phyloP scores from a whole-genome alignment of 768 basidiomycete genomes.

The Termitomyces heimii region DNA sequence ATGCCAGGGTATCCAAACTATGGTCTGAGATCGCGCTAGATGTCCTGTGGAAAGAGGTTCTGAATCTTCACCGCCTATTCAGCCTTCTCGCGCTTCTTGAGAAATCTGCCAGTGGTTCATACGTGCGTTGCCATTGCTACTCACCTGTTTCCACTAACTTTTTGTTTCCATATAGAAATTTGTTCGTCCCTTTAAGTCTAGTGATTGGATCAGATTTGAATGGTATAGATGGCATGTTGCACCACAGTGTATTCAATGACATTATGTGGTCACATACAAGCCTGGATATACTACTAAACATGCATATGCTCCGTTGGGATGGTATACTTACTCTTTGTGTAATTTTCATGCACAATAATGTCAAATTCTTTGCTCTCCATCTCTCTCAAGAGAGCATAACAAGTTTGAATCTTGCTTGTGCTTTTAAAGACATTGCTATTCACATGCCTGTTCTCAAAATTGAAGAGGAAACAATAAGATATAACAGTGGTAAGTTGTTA shows the following conservation, averaged over 20 bases:
- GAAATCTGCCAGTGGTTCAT: constrained; percentile 16
- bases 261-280: constrained; percentile 49
- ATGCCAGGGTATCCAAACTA: constrained; percentile 48
- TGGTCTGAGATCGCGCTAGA: constrained; percentile 59
- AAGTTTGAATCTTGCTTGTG: constrained; percentile 12
- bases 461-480: no score
- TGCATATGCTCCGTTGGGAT: constrained; percentile 46
- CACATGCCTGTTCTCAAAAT: no score
- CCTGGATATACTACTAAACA: constrained; percentile 48
- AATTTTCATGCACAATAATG: constrained; percentile 52
- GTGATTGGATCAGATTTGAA: constrained; percentile 51
- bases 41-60: constrained; percentile 50
- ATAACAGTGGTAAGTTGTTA: no score
- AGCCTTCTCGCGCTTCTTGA: constrained; percentile 41
- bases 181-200: constrained; percentile 31
- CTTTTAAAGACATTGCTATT: constrained; percentile 32
- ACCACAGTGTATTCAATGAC: constrained; percentile 41
- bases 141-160: neutral
- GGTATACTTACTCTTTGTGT: constrained; percentile 26
- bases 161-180: constrained; percentile 28
- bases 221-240: constrained; percentile 47
- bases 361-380: constrained; percentile 31
- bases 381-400: constrained; percentile 12
- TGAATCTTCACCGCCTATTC: constrained; percentile 40
- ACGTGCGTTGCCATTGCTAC: constrained; percentile 10